Conservation (phyloP, 495 filamentous ascomycete genomes). For the Clavariopsis aquatica region DNA sequence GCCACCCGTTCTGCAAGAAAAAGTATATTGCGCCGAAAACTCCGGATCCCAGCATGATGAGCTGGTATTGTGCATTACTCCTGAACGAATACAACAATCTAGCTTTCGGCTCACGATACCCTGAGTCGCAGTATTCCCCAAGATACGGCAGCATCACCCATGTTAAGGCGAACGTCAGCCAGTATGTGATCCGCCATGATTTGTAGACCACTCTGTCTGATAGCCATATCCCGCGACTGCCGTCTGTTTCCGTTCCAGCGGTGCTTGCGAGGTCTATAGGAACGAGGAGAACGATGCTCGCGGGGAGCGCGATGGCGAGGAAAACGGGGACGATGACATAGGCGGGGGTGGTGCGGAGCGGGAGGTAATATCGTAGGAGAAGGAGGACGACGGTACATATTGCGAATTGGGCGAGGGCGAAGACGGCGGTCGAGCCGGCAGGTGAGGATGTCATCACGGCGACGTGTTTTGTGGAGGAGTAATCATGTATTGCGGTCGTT, state of each 20-base stretch:
- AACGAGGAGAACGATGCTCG: conserved; percentile 89
- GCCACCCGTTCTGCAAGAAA: conserved; percentile 73
- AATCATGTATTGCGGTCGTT: conserved; percentile 13
- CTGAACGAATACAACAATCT: conserved; percentile 80
- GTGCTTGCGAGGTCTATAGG: conserved; percentile 94
- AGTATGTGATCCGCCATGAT: conserved; percentile 91
- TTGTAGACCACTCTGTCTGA: conserved; percentile 72
- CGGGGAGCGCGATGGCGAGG: conserved; percentile 86
- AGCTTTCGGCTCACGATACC: conserved; percentile 80
- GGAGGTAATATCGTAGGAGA: conserved; percentile 83
- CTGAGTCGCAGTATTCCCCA: conserved; percentile 89
- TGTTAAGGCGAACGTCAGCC: conserved; percentile 91
- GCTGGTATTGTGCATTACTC: conserved; percentile 83
- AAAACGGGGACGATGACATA: conserved; percentile 92
- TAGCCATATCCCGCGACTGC: conserved; percentile 65
- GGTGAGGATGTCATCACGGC: conserved; percentile 45
- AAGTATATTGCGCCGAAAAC: conserved; percentile 79
- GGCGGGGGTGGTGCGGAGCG: conserved; percentile 83
- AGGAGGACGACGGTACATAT: conserved; percentile 78
- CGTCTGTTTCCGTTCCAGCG: conserved; percentile 65
- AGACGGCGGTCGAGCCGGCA: conserved; percentile 71
- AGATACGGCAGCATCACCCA: conserved; percentile 94
- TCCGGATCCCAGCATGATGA: conserved; percentile 71
- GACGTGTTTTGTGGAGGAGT: background rate
- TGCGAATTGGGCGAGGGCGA: conserved; percentile 65